These are phyloP conservation scores for Houttuynia cordata DNA, from an alignment of 164 flowering plant species.

Conservation along the genomic window DNA sequence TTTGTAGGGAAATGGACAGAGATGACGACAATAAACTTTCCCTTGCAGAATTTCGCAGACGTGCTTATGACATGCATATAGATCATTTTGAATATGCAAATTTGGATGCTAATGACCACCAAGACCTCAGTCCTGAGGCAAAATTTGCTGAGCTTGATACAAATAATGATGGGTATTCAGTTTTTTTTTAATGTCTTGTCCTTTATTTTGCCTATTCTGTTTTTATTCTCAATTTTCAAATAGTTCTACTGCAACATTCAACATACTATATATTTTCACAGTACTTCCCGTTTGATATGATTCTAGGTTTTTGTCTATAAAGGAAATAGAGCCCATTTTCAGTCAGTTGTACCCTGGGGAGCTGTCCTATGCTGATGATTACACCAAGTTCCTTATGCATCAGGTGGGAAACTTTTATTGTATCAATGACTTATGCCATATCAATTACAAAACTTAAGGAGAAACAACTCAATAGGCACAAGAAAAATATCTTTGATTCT, in stretches of 20 bases:
- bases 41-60: constrained; percentile 28
- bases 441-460: too few relatives aligned
- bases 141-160: constrained; percentile 42
- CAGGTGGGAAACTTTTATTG: constrained; percentile 24
- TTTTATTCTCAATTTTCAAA: neutral
- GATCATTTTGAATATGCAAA: constrained; percentile 24
- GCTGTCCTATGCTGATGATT: constrained; percentile 34
- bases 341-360: constrained; percentile 42
- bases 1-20: constrained; percentile 37
- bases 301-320: constrained; percentile 27
- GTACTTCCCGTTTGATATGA: neutral
- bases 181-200: neutral
- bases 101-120: constrained; percentile 1
- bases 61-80: constrained; percentile 27
- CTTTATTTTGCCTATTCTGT: neutral
- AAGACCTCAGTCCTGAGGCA: constrained; percentile 11
- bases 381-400: constrained; percentile 28
- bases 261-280: too few relatives aligned
- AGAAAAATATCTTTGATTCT: too few relatives aligned
- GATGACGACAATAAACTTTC: constrained; percentile 39
- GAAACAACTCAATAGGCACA: too few relatives aligned
- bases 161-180: constrained; percentile 32
- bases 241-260: too few relatives aligned
- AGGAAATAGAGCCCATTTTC: constrained; percentile 38
- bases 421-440: too few relatives aligned